Conservation (phyloP, 495 filamentous ascomycete genomes). For the Cercophora sp. region DNA sequence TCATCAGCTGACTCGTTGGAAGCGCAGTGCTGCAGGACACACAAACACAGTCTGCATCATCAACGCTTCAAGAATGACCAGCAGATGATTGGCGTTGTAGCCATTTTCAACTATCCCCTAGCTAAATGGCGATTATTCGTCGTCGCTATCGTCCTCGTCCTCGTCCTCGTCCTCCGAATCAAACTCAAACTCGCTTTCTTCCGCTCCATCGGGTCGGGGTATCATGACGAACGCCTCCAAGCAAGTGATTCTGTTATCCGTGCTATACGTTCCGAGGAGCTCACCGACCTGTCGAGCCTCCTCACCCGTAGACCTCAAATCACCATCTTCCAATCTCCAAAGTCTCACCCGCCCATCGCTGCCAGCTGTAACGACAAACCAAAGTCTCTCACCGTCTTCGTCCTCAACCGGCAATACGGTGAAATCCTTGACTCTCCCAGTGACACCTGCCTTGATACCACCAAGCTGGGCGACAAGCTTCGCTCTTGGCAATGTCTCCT, state of each 20-base stretch:
- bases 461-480: slow-evolving; percentile 72
- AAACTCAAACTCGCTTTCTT: slow-evolving; percentile 48
- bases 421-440: slow-evolving; percentile 85
- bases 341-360: slow-evolving; percentile 79
- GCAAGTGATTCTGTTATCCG: slow-evolving; percentile 86
- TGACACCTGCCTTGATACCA: slow-evolving; percentile 61
- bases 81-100: too few relatives aligned
- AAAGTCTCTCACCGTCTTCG: slow-evolving; percentile 35
- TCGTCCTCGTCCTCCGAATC: slow-evolving; percentile 40
- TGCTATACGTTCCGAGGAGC: slow-evolving; percentile 75
- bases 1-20: too few relatives aligned
- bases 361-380: slow-evolving; percentile 68
- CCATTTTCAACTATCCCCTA: not conserved
- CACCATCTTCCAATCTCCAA: slow-evolving; percentile 55
- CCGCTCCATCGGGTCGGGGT: slow-evolving; percentile 45
- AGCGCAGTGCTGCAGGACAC: too few relatives aligned
- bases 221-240: slow-evolving; percentile 82
- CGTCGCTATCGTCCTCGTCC: slow-evolving; percentile 40
- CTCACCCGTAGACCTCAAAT: slow-evolving; percentile 34
- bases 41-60: too few relatives aligned
- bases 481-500: slow-evolving; percentile 39
- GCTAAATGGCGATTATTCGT: slow-evolving; percentile 33
- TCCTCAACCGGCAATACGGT: slow-evolving; percentile 49
- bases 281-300: slow-evolving; percentile 58
- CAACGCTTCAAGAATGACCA: too few relatives aligned